phyloP scores from a whole-genome alignment of 1,139 yeast species.

The Blastobotrys aristatus region DNA sequence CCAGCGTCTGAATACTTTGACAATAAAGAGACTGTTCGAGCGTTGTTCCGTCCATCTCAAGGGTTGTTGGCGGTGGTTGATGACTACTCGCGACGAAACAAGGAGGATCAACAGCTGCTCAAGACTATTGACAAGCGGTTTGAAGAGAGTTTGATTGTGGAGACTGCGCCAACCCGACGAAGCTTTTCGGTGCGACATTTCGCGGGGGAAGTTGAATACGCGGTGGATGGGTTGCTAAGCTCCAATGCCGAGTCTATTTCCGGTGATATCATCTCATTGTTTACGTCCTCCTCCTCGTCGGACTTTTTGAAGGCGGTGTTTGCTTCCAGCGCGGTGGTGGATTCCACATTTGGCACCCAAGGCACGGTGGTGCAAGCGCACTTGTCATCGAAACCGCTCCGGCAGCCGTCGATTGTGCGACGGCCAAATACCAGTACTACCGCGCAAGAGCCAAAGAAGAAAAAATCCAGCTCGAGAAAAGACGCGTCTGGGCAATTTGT shows the following conservation, averaged over 20 bases:
- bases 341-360: conserved; percentile 32
- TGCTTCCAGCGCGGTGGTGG: conserved; percentile 37
- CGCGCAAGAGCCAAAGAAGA: conserved; percentile 14
- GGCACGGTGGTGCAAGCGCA: conserved; percentile 38
- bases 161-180: conserved; percentile 27
- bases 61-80: conserved; percentile 39
- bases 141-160: conserved; percentile 31
- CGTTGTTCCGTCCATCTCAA: conserved; percentile 34
- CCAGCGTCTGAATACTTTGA: conserved; percentile 38
- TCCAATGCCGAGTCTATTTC: conserved; percentile 37
- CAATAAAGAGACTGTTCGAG: conserved; percentile 37
- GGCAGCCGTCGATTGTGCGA: conserved; percentile 36
- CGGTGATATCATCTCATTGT: conserved; percentile 38
- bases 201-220: conserved; percentile 40
- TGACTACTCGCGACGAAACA: conserved; percentile 37
- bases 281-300: conserved; percentile 38
- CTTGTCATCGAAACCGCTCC: conserved; percentile 37
- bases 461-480: conserved; percentile 20
- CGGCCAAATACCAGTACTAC: neutral
- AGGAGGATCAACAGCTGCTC: conserved; percentile 33
- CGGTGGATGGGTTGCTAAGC: conserved; percentile 32
- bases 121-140: conserved; percentile 35
- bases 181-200: conserved; percentile 38
- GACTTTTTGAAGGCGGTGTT: conserved; percentile 36
- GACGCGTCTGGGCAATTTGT: conserved; percentile 37